Base-by-base conservation (phyloP, 73 alveolate species). In the Breviolum minutum region DNA sequence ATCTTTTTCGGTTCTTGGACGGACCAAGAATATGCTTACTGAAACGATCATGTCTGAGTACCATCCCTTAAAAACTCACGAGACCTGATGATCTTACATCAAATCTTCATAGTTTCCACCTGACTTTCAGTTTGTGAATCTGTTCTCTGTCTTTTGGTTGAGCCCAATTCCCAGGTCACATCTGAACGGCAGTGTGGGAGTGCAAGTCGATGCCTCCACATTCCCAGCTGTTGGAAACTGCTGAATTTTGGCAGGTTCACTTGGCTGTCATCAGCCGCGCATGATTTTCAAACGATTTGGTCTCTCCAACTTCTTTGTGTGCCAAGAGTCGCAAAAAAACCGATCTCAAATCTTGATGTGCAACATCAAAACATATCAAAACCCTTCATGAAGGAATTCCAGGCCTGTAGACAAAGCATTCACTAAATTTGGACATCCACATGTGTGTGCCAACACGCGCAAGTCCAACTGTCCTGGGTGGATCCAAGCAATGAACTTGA, bases 181-280 rank as follows among this genome's bases (percentile, higher is more conserved):
- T 90, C 76, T 90, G 96, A 61, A 63, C 88, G 0, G 96, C 96
- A 10, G 96, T 71, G 96, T 90, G 96, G 77, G 96, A 90, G 73
- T 90, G 96, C 71, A 90, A 63, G 87, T 90, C 96, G 19, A 24
- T 54, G 7, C 96, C 96, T 90, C 88, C 63, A n/a, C 40, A 27
- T 40, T 40, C 54, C 54, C 5, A 40, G 54, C 54, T 40, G 54
- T 40, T 40, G 54, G 54, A 40, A 40, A 40, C 54, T 40, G 54
- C 54, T 40, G 54, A 3, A 40, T 40, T 40, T 40, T 40, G 54
- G 3, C 54, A 40, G 54, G 54, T 40, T 40, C 54, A 40, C 54
- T 40, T 40, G 54, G 54, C 54, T 40, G 54, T 40, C 54, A 40
- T 40, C 54, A 40, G 3, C 54, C 54, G 3, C 54, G 54, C 54